A percentile compares a stretch with the other conserved stretches of the same genome.
These are phyloP conservation scores for Chenopodium album DNA, from an alignment of 148 eudicot genomes.

Conservation along the genomic window DNA sequence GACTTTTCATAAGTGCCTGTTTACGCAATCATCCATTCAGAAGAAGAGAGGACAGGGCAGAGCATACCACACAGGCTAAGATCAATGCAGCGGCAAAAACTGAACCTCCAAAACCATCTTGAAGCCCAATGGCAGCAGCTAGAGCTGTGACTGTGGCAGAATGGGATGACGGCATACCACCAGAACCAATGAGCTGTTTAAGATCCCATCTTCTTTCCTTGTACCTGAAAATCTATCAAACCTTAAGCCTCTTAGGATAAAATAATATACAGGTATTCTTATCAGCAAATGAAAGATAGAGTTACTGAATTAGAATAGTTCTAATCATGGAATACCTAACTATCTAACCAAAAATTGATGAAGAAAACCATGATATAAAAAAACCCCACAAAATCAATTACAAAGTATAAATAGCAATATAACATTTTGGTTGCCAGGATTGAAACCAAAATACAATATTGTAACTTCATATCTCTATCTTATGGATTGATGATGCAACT, in stretches of 20 bases:
- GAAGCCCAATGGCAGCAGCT: slow-evolving; percentile 75
- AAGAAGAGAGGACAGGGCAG: slow-evolving; percentile 13
- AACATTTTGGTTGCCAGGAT: background rate
- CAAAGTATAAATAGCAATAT: background rate
- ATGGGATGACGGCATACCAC: slow-evolving; percentile 99
- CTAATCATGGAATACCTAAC: background rate
- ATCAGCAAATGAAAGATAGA: background rate
- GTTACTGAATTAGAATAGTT: background rate
- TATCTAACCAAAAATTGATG: too few species aligned
- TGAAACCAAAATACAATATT: background rate
- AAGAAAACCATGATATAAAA: background rate
- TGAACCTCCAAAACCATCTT: slow-evolving; percentile 78
- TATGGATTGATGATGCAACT: background rate
- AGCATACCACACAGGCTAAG: slow-evolving; percentile 85
- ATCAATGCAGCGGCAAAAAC: slow-evolving; percentile 65
- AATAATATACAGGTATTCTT: background rate
- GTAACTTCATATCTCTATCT: background rate
- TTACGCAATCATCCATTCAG: background rate
- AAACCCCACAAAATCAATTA: too few species aligned
- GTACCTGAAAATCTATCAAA: slow-evolving; percentile 71
- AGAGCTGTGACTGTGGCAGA: slow-evolving; percentile 94
- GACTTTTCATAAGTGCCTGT: background rate
- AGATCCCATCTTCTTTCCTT: slow-evolving; percentile 87
- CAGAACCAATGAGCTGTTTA: slow-evolving; percentile 82
- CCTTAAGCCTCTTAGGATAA: slow-evolving; percentile 40